Base-by-base conservation (phyloP, 1,284 basidiomycete species). In the Grifola frondosa region DNA sequence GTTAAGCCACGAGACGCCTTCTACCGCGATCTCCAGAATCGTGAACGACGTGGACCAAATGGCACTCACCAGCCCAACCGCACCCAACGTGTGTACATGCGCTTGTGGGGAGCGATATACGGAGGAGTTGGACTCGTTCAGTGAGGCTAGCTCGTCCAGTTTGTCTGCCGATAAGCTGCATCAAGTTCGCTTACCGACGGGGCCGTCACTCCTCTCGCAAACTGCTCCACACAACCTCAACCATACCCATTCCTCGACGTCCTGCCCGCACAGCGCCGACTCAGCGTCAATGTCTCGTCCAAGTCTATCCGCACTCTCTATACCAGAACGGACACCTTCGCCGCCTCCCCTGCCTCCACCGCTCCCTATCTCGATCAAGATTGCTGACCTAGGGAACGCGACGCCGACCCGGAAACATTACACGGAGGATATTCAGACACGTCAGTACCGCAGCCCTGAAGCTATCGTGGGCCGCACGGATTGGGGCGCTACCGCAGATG, bases 381-480 rank as follows among this genome's bases (percentile, higher is more conserved):
- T 95, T 53, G 91, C 92, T 24, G 91, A 95, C 63, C 69, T 95
- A 32, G 91, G 90, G 21, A 93, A 93, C 61, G 91, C 90, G 17
- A 91, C 90, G 19, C 87, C 85, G 1, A 83, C 82, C 13, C 85
- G 78, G 58, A 80, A 82, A 53, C 92, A 94, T 62, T 95, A 81
- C 59, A 94, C 91, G 9, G 91, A 95, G 59, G 92, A 95, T 63
- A 96, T 96, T 50, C 93, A 96, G 68, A 96, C 93, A 25, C 77
- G 93, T 23, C 93, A 96, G 62, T 96, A 96, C 64, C 85, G 92
- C 47, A 81, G 87, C 24, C 93, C 93, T 5, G 92, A 96, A 64
- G 92, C 91, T 33, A 94, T 96, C 56, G 69, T 95, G 13, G 92
- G 93, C 19, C 77, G 81, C 38, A 81, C 80, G 29, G 91, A 93